A percentile compares a stretch with the other conserved stretches of the same genome.
Evolutionary conservation across 2,329 filamentous ascomycete genomes (phyloP).

Genomic region (Talaromyces sp.): DNA sequence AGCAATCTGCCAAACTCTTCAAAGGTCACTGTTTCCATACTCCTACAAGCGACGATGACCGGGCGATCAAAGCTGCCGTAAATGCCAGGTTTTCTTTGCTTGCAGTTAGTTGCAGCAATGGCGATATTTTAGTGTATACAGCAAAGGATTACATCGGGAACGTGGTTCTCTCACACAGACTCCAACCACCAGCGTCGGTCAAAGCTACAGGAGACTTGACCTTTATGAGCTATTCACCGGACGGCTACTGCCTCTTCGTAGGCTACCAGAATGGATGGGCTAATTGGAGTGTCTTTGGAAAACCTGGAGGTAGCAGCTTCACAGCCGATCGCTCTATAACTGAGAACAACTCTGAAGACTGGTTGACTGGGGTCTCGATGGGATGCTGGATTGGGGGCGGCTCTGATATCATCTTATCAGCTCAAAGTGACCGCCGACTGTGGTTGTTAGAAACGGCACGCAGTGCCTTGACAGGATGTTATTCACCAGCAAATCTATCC

Average conservation of each 20-base stretch:
- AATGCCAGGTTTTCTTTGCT: constrained; percentile 95
- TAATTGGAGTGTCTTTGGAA: constrained; percentile 96
- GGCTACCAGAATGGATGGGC: constrained; percentile 92
- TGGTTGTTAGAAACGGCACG: constrained; percentile 91
- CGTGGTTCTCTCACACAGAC: constrained; percentile 78
- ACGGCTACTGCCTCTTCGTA: constrained; percentile 93
- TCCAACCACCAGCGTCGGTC: constrained; percentile 66
- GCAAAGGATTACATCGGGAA: constrained; percentile 92
- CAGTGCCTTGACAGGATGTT: constrained; percentile 88
- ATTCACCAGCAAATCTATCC: constrained; percentile 85
- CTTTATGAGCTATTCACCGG: constrained; percentile 81
- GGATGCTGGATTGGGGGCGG: constrained; percentile 86
- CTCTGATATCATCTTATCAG: constrained; percentile 75
- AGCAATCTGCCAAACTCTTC: constrained; percentile 66
- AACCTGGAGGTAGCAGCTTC: constrained; percentile 82
- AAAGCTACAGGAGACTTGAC: constrained; percentile 67
- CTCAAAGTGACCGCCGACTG: constrained; percentile 68
- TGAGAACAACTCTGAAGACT: constrained; percentile 69
- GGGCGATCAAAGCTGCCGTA: constrained; percentile 73
- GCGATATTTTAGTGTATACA: constrained; percentile 81
- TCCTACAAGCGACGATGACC: constrained; percentile 58
- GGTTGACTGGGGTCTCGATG: constrained; percentile 74
- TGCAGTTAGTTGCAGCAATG: constrained; percentile 76
- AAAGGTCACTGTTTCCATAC: constrained; percentile 87
- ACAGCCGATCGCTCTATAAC: constrained; percentile 63